Conservation (phyloP, 768 basidiomycete genomes). For the Hortiboletus campestris region DNA sequence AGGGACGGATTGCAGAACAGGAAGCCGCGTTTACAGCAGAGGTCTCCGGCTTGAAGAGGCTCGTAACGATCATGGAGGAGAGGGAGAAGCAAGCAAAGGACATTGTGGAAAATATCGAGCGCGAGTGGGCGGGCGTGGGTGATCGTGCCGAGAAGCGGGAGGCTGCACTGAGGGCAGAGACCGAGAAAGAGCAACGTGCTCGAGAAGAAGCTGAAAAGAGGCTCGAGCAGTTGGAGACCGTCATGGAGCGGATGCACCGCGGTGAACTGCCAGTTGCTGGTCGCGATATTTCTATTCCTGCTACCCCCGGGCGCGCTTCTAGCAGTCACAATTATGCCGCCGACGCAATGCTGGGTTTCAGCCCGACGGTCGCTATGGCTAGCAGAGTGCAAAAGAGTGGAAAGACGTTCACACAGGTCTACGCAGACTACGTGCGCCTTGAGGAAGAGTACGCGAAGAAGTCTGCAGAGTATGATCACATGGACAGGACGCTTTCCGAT, state of each 20-base stretch:
- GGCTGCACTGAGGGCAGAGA: slow-evolving; percentile 61
- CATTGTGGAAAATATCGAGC: slow-evolving; percentile 79
- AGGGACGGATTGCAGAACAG: slow-evolving; percentile 77
- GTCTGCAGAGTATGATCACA: slow-evolving; percentile 77
- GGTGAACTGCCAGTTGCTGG: slow-evolving; percentile 66
- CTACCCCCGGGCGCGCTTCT: slow-evolving; percentile 43
- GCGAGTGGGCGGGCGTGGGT: slow-evolving; percentile 74
- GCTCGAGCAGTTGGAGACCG: slow-evolving; percentile 66
- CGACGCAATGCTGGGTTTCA: slow-evolving; percentile 66
- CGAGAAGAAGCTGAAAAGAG: slow-evolving; percentile 72
- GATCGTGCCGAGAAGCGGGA: slow-evolving; percentile 70
- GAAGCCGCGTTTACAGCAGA: slow-evolving; percentile 82
- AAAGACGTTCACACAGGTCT: slow-evolving; percentile 93
- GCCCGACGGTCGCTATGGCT: slow-evolving; percentile 86
- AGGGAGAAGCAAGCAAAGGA: slow-evolving; percentile 82
- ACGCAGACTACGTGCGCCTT: slow-evolving; percentile 83
- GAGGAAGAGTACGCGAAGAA: slow-evolving; percentile 81
- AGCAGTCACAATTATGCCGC: slow-evolving; percentile 41
- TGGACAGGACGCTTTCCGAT: slow-evolving; percentile 76
- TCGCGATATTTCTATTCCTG: slow-evolving; percentile 36
- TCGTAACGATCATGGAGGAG: slow-evolving; percentile 84
- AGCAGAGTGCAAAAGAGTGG: slow-evolving; percentile 77
- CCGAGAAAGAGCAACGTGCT: slow-evolving; percentile 65
- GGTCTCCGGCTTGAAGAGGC: slow-evolving; percentile 65
- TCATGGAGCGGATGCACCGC: slow-evolving; percentile 67